Percentiles rank a stretch among this genome's conserved stretches.
phyloP scores from a whole-genome alignment of 202 grass and related monocot genomes.

The Dendrocalamus latiflorus region DNA sequence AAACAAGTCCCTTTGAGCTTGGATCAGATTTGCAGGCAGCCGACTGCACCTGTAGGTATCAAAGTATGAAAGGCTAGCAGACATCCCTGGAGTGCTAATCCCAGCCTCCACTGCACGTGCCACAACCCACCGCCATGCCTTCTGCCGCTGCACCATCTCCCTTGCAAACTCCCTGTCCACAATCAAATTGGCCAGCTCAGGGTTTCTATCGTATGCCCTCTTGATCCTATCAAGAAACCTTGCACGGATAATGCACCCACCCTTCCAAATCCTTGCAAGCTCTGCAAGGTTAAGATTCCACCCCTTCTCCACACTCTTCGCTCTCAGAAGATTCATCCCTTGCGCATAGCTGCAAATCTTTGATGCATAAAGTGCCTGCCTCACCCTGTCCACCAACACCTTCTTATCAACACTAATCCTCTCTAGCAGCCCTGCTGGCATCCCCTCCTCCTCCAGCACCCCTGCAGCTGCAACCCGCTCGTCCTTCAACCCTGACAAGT shows the following conservation, averaged over 20 bases:
- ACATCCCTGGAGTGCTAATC: too few relatives aligned
- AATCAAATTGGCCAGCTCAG: too few relatives aligned
- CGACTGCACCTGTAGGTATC: too few relatives aligned
- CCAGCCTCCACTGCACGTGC: too few relatives aligned
- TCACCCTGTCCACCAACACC: constrained; percentile 66
- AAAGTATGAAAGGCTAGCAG: too few relatives aligned
- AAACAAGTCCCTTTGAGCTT: too few relatives aligned
- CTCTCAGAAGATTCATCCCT: constrained; percentile 83
- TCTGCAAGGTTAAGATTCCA: constrained; percentile 87
- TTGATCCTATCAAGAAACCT: constrained; percentile 88
- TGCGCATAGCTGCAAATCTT: constrained; percentile 99
- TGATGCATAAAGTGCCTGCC: constrained; percentile 68
- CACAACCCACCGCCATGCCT: too few relatives aligned
- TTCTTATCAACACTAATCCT: constrained; percentile 62
- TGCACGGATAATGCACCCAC: constrained; percentile 86
- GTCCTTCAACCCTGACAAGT: constrained; percentile 84
- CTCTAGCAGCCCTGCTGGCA: constrained; percentile 39
- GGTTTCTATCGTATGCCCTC: too few relatives aligned
- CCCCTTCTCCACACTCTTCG: constrained; percentile 71
- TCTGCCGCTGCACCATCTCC: too few relatives aligned
- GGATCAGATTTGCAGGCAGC: too few relatives aligned
- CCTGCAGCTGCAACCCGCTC: constrained; percentile 66
- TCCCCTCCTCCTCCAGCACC: constrained; percentile 62
- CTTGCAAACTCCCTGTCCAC: too few relatives aligned
- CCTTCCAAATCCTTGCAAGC: constrained; percentile 93